Evolutionary conservation across 2,329 filamentous ascomycete genomes (phyloP), one percentile per base, ranked within the genome.

Genomic region (Ophidiomyces ophidiicola): DNA sequence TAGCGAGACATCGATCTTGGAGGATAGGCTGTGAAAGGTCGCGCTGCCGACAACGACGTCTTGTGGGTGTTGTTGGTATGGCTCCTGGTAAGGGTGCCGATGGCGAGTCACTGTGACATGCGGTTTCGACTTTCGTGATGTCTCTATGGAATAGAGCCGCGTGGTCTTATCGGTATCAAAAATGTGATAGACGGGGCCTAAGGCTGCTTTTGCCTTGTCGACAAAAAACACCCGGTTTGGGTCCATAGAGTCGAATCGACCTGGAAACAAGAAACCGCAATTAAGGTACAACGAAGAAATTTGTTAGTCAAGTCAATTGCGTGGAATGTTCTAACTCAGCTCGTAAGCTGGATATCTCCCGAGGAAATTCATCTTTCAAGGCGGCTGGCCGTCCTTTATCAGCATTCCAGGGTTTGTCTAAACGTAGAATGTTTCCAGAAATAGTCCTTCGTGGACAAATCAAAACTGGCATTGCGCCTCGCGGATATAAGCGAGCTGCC

Each of bases 1-100:
- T 2, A 46, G 23, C 7, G 31, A 34, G 32, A 46, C 26, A 17
- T 45, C 46, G 11, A 48, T 40, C 18, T 44, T 44, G 32, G 42
- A 48, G 5, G 44, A 45, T 8, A 46, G 38, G n/a, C 28, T 39
- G 37, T 48, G 46, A 32, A 46, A 44, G 11, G 15, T 43, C 6
- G 34, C 38, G 2, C 39, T 46, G 2, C 30, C 42, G 23, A 46
- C 40, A 5, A 38, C 23, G 3, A 18, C 18, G 32, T 32, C 26
- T 35, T 21, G 29, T 14, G 11, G 17, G 10, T 8, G 21, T 5
- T 44, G 38, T 21, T 42, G 24, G 33, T 35, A 35, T 17, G 39
- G 25, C 14, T 36, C 28, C 4, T 36, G 19, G 20, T 12, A 34
- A 1, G 24, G 31, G 11, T 24, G 30, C 12, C 11, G n/a, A 21